phyloP scores from a whole-genome alignment of 129 eudicot species.

The Gnaphalium uliginosum region DNA sequence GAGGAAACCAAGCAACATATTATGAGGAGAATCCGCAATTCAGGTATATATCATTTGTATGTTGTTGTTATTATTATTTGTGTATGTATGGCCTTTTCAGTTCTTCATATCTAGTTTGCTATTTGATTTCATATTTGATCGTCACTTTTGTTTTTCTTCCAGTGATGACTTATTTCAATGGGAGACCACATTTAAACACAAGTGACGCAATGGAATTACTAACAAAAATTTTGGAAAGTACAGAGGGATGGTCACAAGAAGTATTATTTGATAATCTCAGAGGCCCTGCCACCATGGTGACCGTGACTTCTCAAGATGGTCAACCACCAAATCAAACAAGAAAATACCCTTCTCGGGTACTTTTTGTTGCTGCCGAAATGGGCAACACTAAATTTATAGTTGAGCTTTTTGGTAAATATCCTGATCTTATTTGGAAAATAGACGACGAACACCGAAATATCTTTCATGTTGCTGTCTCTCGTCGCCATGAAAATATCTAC shows the following conservation, averaged over 20 bases:
- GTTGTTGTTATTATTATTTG: neutral
- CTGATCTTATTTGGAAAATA: conserved; percentile 39
- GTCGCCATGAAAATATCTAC: conserved; percentile 34
- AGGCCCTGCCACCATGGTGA: neutral
- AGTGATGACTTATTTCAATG: conserved; percentile 1
- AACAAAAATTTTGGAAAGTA: neutral
- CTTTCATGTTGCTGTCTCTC: conserved; percentile 36
- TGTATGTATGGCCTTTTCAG: neutral
- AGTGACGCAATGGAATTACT: conserved; percentile 15
- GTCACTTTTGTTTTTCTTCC: neutral
- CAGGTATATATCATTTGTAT: neutral
- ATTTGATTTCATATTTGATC: neutral
- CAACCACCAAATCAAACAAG: too few relatives aligned
- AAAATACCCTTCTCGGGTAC: conserved; percentile 8
- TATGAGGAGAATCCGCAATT: neutral
- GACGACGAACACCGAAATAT: conserved; percentile 17
- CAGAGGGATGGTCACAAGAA: neutral
- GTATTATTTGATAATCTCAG: neutral
- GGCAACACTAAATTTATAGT: conserved; percentile 34
- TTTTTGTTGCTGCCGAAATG: conserved; percentile 37
- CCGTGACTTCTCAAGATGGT: neutral
- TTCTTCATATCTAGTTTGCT: neutral
- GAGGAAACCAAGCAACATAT: neutral
- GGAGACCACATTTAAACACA: neutral
- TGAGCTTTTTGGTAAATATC: conserved; percentile 30